Evolutionary conservation across 768 basidiomycete species (phyloP), one percentile per base, ranked within the genome.

Genomic region (Scleroderma bovista): DNA sequence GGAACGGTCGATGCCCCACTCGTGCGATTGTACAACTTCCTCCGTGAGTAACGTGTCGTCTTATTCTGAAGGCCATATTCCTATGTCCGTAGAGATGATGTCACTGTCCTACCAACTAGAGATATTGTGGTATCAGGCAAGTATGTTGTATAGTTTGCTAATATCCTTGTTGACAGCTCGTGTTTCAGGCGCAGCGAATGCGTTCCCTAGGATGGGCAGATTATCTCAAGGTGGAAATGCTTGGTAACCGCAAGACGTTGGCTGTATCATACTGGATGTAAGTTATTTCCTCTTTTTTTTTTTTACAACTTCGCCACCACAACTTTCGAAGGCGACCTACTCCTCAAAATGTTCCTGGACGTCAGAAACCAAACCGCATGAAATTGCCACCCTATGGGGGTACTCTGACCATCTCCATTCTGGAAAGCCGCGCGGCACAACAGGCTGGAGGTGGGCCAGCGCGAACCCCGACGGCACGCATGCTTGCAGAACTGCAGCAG

Each of bases 71-170:
- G 13, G 44, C 6, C 6, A 15, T 29, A 22, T 37, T 17, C 19
- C 46, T 57, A 42, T 16, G 10, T 45, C 43, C 4, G 8, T 54
- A 94, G 92, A 93, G 63, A 86, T 90, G 75, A 88, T 93, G 80
- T 89, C 91, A 1, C 67, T 96, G 51, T 86, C 89, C 2, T 96
- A 96, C 67, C 93, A 95, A 60, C 75, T 97, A 15, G 94, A 93
- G 66, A 87, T 93, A 54, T 66, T 97, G 43, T 84, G 83, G 77
- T 87, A 83, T 59, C 90, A 93, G 63, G 77, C 74, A 46, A n/a
- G 64, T 51, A 32, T 15, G 29, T 37, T 19, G 33, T 16, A 8
- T 16, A 40, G 11, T 37, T 34, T 7, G 40, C 24, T 37, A 16
- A 7, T 19, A 15, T 11, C 17, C 26, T 37, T 13, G 6, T 26